A percentile compares a stretch with the other conserved stretches of the same genome.
phyloP scores from a whole-genome alignment of 345 rosid genomes.

The Salix purpurea region DNA sequence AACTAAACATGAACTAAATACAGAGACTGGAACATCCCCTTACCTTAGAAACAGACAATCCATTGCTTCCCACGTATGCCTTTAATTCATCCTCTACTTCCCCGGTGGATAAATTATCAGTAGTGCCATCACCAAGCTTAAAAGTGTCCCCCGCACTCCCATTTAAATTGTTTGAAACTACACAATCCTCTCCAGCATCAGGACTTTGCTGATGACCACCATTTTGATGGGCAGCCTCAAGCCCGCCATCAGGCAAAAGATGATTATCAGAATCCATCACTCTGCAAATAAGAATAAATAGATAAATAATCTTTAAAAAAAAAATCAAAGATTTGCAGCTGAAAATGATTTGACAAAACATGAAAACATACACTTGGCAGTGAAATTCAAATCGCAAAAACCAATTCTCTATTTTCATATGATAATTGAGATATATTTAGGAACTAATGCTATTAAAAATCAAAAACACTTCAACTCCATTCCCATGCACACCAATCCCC shows the following conservation, averaged over 20 bases:
- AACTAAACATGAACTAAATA: constrained; percentile 1
- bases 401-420: background rate
- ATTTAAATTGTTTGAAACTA: constrained; percentile 23
- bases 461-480: background rate
- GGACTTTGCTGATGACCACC: constrained; percentile 40
- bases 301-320: background rate
- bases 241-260: constrained; percentile 32
- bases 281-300: background rate
- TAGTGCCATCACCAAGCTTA: constrained; percentile 33
- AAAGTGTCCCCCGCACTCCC: constrained; percentile 7
- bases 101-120: constrained; percentile 8
- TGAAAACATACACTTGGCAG: background rate
- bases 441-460: background rate
- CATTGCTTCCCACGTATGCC: constrained; percentile 27
- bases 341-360: background rate
- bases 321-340: background rate
- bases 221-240: constrained; percentile 47
- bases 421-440: background rate
- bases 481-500: background rate
- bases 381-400: background rate
- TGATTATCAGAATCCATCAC: constrained; percentile 54
- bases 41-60: constrained; percentile 42
- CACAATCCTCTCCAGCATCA: constrained; percentile 30
- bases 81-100: constrained; percentile 23
- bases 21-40: constrained; percentile 10